Conservation (phyloP, 495 filamentous ascomycete genomes). For the Aspergillus hancockii region DNA sequence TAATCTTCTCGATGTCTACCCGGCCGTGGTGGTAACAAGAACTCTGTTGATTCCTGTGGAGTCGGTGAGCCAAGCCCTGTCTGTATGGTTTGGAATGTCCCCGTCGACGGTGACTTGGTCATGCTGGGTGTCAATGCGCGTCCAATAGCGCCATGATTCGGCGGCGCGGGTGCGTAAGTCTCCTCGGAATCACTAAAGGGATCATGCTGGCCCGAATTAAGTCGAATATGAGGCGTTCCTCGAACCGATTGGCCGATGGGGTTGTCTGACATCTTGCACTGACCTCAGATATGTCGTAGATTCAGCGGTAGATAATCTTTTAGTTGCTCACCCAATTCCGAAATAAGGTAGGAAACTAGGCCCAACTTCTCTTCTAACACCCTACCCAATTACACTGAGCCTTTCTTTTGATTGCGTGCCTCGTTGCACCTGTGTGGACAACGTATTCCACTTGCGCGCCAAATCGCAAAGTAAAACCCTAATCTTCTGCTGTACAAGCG, state of each 20-base stretch:
- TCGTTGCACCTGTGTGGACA: background rate
- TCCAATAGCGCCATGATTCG: constrained; percentile 13
- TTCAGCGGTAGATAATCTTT: background rate
- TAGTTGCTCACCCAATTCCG: background rate
- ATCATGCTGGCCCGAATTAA: constrained; percentile 60
- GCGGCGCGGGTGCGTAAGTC: constrained; percentile 24
- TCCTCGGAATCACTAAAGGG: constrained; percentile 41
- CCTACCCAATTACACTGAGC: background rate
- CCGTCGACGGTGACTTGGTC: constrained; percentile 16
- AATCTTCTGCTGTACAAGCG: background rate
- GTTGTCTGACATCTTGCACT: constrained; percentile 14
- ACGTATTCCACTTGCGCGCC: background rate
- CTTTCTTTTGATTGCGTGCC: background rate
- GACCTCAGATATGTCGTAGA: background rate
- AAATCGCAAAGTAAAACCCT: background rate
- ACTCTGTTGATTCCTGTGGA: constrained; percentile 56
- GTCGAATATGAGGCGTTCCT: constrained; percentile 48
- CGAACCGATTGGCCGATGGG: constrained; percentile 5
- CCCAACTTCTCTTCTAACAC: background rate
- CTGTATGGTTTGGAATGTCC: constrained; percentile 16
- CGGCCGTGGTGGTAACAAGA: constrained; percentile 58
- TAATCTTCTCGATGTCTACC: constrained; percentile 46
- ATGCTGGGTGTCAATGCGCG: constrained; percentile 22
- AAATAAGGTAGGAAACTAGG: background rate
- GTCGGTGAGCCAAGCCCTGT: constrained; percentile 25